A percentile compares a stretch with the other conserved stretches of the same genome.
phyloP scores from a whole-genome alignment of 371 early-diverging fungal genomes.

The Saksenaea oblongispora region DNA sequence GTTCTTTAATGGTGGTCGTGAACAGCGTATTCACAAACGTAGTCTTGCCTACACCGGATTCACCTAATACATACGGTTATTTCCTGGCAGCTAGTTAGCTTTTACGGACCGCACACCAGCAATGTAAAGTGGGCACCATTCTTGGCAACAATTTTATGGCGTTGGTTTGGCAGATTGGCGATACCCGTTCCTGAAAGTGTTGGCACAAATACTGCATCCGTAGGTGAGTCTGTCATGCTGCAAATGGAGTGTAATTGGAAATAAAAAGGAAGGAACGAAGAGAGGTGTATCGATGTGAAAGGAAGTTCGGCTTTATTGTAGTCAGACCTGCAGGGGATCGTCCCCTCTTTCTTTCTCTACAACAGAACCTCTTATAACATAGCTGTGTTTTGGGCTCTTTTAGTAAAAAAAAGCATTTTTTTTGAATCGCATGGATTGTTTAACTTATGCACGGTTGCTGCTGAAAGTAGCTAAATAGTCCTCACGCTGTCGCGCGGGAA shows the following conservation, averaged over 20 bases:
- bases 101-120: conserved; percentile 90
- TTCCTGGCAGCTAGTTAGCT: neutral
- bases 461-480: no score
- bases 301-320: neutral
- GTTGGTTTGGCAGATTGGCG: conserved; percentile 97
- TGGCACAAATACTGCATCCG: conserved; percentile 38
- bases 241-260: conserved; percentile 31
- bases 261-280: conserved; percentile 3
- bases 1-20: conserved; percentile 68
- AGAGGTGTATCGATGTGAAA: neutral
- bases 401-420: no score
- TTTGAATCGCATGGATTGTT: no score
- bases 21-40: conserved; percentile 89
- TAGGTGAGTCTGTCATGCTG: conserved; percentile 50
- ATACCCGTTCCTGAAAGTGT: conserved; percentile 84
- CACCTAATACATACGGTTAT: conserved; percentile 12
- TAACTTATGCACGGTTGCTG: no score
- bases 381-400: no score
- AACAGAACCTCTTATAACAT: no score
- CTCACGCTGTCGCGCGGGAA: no score
- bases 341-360: neutral
- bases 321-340: neutral
- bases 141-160: conserved; percentile 92
- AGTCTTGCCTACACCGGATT: conserved; percentile 68
- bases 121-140: conserved; percentile 92